Evolutionary conservation across 345 rosid genomes (phyloP), one percentile per base, ranked within the genome.

Genomic region (Aurinia saxatilis): DNA sequence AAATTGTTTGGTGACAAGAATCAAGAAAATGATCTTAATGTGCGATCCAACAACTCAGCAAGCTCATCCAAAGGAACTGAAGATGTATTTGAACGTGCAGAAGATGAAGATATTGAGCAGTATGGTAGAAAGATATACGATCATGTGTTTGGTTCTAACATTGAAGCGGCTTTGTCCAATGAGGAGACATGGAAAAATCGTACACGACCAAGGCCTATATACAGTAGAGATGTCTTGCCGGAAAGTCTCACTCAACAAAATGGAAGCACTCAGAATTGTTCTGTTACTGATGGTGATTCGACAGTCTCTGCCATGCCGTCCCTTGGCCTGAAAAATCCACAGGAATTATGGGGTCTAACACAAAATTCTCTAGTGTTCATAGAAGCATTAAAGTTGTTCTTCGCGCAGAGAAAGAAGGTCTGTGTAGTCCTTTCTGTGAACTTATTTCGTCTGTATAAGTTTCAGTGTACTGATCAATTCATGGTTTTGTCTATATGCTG

Each of bases 151-250:
- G 99, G 99, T 75, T 84, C 78, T 71, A 95, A 95, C 80, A 90
- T 88, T 59, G 92, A 87, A 82, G 69, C 71, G 31, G 97, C 99
- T 73, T 75, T 90, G 78, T 78, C 97, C 70, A 90, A 90, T 78
- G 88, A 88, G 74, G 93, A 95, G 78, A 86, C 96, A 18, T 95
- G 99, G 99, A 95, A 86, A 78, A 90, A 76, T 42, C 86, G 96
- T 33, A 76, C 46, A 68, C 80, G 51, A 56, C 99, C 99, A 23
- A 83, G 75, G 72, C 97, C 99, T 18, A 79, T 90, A 58, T 95
- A 90, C 75, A 74, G 71, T 70, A 83, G 57, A 69, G 95, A 81
- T 51, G 79, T 76, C 52, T 72, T 87, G 59, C 84, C 82, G 63
- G 85, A 71, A 34, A 76, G 75, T 62, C 61, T 57, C 50, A 63